A percentile compares a stretch with the other conserved stretches of the same genome.
Evolutionary conservation across 163 green algal genomes (phyloP).

Genomic region (Coccomyxa subellipsoidea): DNA sequence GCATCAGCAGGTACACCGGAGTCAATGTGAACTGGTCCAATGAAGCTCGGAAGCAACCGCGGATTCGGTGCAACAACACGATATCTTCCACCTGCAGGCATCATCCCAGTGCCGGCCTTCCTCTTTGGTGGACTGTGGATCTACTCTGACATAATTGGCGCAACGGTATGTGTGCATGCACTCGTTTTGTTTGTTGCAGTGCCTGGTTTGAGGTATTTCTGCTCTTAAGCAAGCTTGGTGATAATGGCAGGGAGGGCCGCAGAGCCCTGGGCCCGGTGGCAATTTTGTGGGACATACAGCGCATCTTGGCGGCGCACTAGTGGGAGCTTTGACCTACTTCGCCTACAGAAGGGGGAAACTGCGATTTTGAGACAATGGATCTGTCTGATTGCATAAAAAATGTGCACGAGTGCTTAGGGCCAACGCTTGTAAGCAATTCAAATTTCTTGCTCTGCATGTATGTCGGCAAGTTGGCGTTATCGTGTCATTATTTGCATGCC

Average conservation of each 20-base stretch:
- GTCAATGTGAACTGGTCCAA: too few species aligned
- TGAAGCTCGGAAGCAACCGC: too few species aligned
- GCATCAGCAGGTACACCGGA: too few species aligned
- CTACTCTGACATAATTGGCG: constrained; percentile 21
- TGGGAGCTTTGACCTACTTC: constrained; percentile 19
- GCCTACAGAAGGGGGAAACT: neutral
- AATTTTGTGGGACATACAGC: constrained; percentile 34
- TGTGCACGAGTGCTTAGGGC: too few species aligned
- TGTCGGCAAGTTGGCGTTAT: too few species aligned
- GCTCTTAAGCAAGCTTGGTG: too few species aligned
- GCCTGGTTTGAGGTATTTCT: too few species aligned
- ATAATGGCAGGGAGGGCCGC: neutral
- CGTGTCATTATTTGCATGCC: too few species aligned
- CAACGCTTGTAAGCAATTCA: too few species aligned
- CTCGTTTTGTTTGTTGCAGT: neutral
- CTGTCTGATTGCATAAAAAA: neutral
- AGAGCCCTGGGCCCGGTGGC: neutral
- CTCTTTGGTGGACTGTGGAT: constrained; percentile 43
- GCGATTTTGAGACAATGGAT: neutral
- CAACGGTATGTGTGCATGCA: neutral
- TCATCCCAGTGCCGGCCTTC: constrained; percentile 48
- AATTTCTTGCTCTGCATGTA: too few species aligned
- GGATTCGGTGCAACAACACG: neutral
- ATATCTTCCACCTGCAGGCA: neutral
- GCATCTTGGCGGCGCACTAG: constrained; percentile 48